Conservation (phyloP, 1,284 basidiomycete species). For the Meripilus lineatus region DNA sequence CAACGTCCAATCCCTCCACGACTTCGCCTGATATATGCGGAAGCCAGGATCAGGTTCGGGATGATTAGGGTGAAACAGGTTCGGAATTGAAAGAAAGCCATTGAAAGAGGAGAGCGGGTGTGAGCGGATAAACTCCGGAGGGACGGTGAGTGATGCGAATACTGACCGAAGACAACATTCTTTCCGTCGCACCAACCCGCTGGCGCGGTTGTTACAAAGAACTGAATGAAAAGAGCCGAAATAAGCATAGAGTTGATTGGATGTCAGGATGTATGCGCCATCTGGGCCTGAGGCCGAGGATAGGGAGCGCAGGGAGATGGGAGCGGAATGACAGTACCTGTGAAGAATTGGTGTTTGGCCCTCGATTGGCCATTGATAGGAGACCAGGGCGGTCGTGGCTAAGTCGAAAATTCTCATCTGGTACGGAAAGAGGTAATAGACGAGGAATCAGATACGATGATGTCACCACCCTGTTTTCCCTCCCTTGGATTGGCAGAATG, state of each 20-base stretch:
- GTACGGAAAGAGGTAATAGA: background rate
- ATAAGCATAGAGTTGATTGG: background rate
- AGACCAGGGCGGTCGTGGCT: constrained; percentile 40
- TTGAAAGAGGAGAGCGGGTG: no score
- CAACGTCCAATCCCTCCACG: constrained; percentile 34
- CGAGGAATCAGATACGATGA: background rate
- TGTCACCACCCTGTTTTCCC: background rate
- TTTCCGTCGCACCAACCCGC: constrained; percentile 53
- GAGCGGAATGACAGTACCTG: constrained; percentile 30
- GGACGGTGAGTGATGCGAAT: constrained; percentile 8
- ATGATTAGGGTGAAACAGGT: no score
- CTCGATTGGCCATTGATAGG: constrained; percentile 61
- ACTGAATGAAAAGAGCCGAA: constrained; percentile 32
- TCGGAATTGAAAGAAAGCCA: background rate
- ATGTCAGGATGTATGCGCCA: no score
- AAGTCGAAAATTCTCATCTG: constrained; percentile 38
- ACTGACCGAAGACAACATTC: constrained; percentile 47
- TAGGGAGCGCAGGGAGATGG: background rate
- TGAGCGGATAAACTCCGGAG: constrained; percentile 8
- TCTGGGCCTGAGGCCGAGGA: no score
- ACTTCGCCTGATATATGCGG: constrained; percentile 25
- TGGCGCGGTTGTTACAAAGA: constrained; percentile 66
- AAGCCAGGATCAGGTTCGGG: background rate
- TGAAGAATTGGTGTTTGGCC: constrained; percentile 49
- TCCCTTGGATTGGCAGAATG: no score